phyloP scores from a whole-genome alignment of 1,284 basidiomycete species.

The Apiotrichum porosum region DNA sequence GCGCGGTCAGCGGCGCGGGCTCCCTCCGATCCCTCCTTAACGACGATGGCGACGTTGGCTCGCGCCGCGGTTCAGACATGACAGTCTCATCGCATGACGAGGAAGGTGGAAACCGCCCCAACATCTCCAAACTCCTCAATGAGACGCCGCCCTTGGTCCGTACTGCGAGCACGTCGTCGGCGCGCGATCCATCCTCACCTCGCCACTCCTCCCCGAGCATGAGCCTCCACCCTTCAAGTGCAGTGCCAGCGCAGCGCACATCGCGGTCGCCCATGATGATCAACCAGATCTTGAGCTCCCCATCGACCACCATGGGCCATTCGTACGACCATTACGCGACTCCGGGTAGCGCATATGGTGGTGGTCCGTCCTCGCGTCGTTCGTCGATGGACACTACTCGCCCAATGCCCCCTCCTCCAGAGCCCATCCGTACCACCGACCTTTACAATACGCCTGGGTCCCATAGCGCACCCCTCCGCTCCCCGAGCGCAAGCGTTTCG shows the following conservation, averaged over 20 bases:
- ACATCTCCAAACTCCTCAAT: conserved; percentile 31
- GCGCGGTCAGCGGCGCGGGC: not conserved
- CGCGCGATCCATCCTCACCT: conserved; percentile 1
- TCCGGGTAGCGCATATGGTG: not conserved
- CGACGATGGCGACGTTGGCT: conserved; percentile 6
- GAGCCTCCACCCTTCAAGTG: conserved; percentile 4
- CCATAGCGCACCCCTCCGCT: conserved; percentile 22
- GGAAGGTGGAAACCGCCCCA: conserved; percentile 5
- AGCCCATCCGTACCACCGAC: conserved; percentile 13
- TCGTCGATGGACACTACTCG: conserved; percentile 11
- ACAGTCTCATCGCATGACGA: conserved; percentile 14
- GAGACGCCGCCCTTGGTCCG: conserved; percentile 9
- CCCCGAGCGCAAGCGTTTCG: conserved; percentile 39
- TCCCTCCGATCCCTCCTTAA: conserved; percentile 11
- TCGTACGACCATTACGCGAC: conserved; percentile 1
- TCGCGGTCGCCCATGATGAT: conserved; percentile 11
- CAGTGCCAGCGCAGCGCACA: not conserved
- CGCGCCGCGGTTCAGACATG: conserved; percentile 11
- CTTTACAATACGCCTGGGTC: conserved; percentile 12
- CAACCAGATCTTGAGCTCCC: conserved; percentile 1
- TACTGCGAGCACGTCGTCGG: conserved; percentile 1
- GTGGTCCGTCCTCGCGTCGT: conserved; percentile 12
- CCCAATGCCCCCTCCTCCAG: conserved; percentile 35
- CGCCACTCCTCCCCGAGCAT: conserved; percentile 10
- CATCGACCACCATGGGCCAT: not conserved